These are phyloP conservation scores for Suhomyces kunorum DNA, from an alignment of 1,139 yeast genomes.

Conservation along the genomic window DNA sequence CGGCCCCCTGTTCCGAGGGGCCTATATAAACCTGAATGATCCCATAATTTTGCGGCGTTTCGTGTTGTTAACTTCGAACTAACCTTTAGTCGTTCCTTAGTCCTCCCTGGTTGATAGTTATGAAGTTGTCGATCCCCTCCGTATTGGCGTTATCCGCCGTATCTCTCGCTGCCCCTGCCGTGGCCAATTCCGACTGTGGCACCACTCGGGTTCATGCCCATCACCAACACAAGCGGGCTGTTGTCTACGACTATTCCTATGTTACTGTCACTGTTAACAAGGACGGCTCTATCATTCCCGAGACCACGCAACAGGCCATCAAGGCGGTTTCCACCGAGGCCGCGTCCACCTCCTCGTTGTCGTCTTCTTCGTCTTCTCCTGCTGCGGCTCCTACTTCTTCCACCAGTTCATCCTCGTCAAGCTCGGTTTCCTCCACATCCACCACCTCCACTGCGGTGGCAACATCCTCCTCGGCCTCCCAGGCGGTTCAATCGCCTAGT, in stretches of 20 bases:
- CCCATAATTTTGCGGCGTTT: too few relatives aligned
- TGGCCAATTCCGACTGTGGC: slow-evolving; percentile 37
- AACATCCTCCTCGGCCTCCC: slow-evolving; percentile 22
- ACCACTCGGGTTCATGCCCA: slow-evolving; percentile 52
- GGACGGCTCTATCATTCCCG: slow-evolving; percentile 43
- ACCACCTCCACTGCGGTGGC: slow-evolving; percentile 12
- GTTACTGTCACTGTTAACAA: slow-evolving; percentile 75
- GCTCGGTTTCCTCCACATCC: slow-evolving; percentile 14
- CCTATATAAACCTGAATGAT: too few relatives aligned
- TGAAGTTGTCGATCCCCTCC: slow-evolving; percentile 36
- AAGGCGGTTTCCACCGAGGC: slow-evolving; percentile 11
- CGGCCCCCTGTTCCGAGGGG: neutral
- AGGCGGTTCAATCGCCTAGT: slow-evolving; percentile 26
- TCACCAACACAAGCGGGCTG: slow-evolving; percentile 74
- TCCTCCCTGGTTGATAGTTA: slow-evolving; percentile 16
- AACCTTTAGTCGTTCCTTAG: slow-evolving; percentile 21
- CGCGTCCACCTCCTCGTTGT: slow-evolving; percentile 13
- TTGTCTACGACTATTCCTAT: slow-evolving; percentile 80
- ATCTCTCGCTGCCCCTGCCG: slow-evolving; percentile 28
- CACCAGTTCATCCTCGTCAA: slow-evolving; percentile 7
- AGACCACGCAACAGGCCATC: slow-evolving; percentile 3
- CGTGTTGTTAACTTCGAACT: too few relatives aligned
- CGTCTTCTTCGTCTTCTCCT: slow-evolving; percentile 10
- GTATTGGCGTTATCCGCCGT: slow-evolving; percentile 38
- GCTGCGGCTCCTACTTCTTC: slow-evolving; percentile 14